A percentile compares a stretch with the other conserved stretches of the same genome.
Conservation (phyloP, 306 rosid genomes). For the Vigna unguiculata region DNA sequence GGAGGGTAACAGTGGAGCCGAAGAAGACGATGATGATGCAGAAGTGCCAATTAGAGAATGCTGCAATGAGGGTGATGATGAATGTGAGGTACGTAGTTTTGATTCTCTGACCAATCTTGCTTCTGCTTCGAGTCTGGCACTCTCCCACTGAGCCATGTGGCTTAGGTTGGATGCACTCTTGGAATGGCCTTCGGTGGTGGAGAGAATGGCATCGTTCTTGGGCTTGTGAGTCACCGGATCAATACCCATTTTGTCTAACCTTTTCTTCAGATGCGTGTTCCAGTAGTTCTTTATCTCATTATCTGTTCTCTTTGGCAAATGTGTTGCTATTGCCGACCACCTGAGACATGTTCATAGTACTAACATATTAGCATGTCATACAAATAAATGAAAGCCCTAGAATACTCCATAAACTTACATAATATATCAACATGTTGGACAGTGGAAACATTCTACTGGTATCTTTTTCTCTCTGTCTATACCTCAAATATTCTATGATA, state of each 20-base stretch:
- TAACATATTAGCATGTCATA: background rate
- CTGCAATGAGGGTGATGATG: conserved; percentile 25
- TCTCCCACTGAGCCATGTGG: conserved; percentile 99
- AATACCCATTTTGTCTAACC: conserved; percentile 86
- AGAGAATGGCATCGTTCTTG: conserved; percentile 66
- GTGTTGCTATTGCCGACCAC: conserved; percentile 99
- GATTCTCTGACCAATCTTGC: conserved; percentile 90
- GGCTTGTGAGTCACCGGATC: conserved; percentile 95
- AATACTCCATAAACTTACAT: background rate
- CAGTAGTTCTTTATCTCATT: conserved; percentile 91
- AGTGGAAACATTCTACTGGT: too few relatives aligned
- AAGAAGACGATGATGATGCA: conserved; percentile 45
- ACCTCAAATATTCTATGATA: too few relatives aligned
- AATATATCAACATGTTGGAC: too few relatives aligned
- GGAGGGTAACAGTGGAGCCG: background rate
- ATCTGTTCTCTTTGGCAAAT: conserved; percentile 88
- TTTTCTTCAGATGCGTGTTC: conserved; percentile 93
- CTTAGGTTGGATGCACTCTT: conserved; percentile 79
- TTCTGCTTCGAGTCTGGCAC: conserved; percentile 97
- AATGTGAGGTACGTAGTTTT: conserved; percentile 57
- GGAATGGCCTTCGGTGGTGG: conserved; percentile 59
- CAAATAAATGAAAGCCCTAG: conserved; percentile 11
- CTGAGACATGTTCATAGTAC: conserved; percentile 45
- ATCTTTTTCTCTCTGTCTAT: too few relatives aligned
- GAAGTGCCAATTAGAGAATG: conserved; percentile 46